These are phyloP conservation scores for Pochonia chlamydosporia DNA, from an alignment of 2,329 filamentous ascomycete genomes.

Conservation along the genomic window DNA sequence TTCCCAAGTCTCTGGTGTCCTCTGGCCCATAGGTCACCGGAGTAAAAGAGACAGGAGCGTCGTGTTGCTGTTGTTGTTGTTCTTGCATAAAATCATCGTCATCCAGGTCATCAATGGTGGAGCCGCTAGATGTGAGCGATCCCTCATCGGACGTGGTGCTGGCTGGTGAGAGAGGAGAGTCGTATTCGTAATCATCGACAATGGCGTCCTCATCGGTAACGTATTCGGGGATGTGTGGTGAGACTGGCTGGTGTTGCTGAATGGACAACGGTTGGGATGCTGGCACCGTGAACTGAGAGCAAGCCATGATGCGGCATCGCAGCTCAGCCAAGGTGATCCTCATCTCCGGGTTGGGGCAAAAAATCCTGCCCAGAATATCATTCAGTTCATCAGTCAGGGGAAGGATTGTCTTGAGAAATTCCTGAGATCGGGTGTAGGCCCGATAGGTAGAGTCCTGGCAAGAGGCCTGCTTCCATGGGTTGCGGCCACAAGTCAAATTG, in stretches of 20 bases:
- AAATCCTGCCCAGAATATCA: constrained; percentile 78
- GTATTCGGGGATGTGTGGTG: constrained; percentile 38
- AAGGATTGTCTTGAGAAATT: constrained; percentile 88
- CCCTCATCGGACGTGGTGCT: constrained; percentile 48
- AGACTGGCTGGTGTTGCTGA: constrained; percentile 34
- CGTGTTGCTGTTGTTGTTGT: constrained; percentile 37
- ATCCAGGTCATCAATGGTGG: constrained; percentile 45
- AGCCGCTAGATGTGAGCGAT: constrained; percentile 48
- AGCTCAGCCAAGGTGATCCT: constrained; percentile 79
- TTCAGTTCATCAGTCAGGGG: constrained; percentile 87
- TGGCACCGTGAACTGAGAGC: constrained; percentile 63
- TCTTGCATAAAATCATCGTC: constrained; percentile 44
- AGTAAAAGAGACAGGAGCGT: constrained; percentile 33
- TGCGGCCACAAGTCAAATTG: constrained; percentile 94
- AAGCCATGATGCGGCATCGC: constrained; percentile 68
- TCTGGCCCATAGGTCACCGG: constrained; percentile 41
- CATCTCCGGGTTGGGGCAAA: constrained; percentile 76
- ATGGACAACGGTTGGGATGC: constrained; percentile 22
- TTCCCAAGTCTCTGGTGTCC: constrained; percentile 31
- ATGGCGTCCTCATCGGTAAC: constrained; percentile 42
- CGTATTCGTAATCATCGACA: constrained; percentile 37
- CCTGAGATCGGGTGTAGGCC: constrained; percentile 76
- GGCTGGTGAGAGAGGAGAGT: constrained; percentile 44
- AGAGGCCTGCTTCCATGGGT: constrained; percentile 97
- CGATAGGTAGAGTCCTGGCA: constrained; percentile 91